Conservation (phyloP, 441 rosid genomes). For the Rhodomyrtus psidioides region DNA sequence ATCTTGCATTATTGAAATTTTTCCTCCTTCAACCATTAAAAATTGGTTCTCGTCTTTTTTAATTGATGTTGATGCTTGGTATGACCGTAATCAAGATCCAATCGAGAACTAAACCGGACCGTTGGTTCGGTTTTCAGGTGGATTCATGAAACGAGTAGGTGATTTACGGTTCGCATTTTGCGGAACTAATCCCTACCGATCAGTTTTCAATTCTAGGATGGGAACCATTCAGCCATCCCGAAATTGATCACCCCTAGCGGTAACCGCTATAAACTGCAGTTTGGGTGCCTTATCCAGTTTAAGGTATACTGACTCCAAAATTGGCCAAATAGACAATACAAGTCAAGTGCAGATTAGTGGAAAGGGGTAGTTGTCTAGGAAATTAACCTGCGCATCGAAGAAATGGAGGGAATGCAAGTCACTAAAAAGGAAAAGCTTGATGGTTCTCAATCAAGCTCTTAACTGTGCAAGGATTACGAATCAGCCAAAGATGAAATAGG, state of each 20-base stretch:
- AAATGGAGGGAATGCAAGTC: conserved; percentile 8
- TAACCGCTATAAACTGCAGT: conserved; percentile 5
- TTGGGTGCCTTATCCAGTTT: conserved; percentile 23
- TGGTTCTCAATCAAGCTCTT: conserved; percentile 18
- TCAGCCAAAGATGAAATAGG: not conserved
- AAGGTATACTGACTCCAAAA: conserved; percentile 5
- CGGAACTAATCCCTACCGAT: no score
- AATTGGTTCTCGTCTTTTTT: no score
- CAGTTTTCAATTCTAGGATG: no score
- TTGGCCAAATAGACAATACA: conserved; percentile 12
- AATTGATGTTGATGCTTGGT: no score
- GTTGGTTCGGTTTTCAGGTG: no score
- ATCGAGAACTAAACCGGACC: no score
- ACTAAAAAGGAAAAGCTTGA: conserved; percentile 8
- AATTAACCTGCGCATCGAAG: conserved; percentile 19
- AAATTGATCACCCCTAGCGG: not conserved
- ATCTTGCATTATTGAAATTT: no score
- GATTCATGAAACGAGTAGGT: no score
- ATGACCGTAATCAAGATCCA: no score
- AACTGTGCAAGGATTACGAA: conserved; percentile 9
- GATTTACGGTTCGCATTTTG: no score
- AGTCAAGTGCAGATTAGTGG: conserved; percentile 11
- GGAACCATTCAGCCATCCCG: no score
- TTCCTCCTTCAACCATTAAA: no score
- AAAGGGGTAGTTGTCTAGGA: not conserved